Percentiles rank a stretch among this genome's conserved stretches.
Conservation (phyloP, 257 asterid species). For the Petunia secreta region DNA sequence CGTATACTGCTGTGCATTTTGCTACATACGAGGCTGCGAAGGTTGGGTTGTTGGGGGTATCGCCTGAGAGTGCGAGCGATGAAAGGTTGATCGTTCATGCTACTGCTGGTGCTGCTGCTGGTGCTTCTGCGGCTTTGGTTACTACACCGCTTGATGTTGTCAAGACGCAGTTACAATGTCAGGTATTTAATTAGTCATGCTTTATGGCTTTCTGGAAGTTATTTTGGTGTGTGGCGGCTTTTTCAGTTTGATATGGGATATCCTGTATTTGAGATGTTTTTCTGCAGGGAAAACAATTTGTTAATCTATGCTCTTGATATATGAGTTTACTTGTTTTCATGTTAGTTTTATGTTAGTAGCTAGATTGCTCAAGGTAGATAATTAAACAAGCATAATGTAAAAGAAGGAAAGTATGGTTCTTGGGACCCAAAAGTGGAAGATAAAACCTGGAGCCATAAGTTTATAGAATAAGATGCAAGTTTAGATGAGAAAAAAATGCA, state of each 20-base stretch:
- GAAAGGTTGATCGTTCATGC: conserved; percentile 84
- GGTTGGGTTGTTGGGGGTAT: conserved; percentile 68
- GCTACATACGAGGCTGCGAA: conserved; percentile 88
- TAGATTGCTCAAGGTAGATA: background rate
- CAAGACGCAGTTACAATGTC: conserved; percentile 96
- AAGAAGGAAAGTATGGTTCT: no score
- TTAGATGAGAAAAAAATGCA: no score
- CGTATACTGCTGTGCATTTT: conserved; percentile 92
- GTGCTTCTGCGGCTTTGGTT: conserved; percentile 79
- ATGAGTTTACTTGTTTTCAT: no score
- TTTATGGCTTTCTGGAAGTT: background rate
- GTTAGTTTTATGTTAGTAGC: background rate
- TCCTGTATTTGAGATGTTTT: no score
- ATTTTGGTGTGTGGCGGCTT: background rate
- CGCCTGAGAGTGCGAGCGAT: conserved; percentile 61
- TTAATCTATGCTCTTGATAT: no score
- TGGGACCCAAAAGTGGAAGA: no score
- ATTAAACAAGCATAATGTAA: background rate
- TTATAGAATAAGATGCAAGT: background rate
- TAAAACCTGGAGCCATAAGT: background rate
- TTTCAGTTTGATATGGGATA: no score
- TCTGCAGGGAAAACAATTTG: no score
- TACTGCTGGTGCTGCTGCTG: conserved; percentile 96
- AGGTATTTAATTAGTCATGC: conserved; percentile 54
- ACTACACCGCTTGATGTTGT: conserved; percentile 97